Evolutionary conservation across 1,284 basidiomycete species (phyloP), one percentile per base, ranked within the genome.

Genomic region (Pseudozyma pruni): DNA sequence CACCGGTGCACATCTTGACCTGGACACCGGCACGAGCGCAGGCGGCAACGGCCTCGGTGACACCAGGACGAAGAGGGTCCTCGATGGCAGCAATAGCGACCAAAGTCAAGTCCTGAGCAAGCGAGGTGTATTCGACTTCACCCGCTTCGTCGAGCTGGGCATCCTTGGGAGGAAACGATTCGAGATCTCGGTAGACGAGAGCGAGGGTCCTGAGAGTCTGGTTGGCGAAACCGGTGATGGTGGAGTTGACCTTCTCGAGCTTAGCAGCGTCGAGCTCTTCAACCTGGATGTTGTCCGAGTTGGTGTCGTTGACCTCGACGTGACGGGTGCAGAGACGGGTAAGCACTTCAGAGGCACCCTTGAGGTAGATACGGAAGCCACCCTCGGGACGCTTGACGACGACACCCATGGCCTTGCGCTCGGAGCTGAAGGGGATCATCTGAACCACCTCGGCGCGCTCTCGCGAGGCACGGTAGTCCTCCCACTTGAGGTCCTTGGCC

Each of bases 1-100:
- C 95, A 80, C 94, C 95, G 0, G 95, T 98, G 83, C 93, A 96
- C 94, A 98, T 98, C 86, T 97, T 98, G 85, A 98, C 90, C 27
- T 88, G 87, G n/a, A 98, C 94, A 73, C 94, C 94, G 35, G 96
- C 95, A 53, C 86, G 87, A 75, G 89, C 88, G 82, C 94, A 97
- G 68, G 91, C 89, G 46, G 87, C 86, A 23, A 98, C 95, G 23
- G 94, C 93, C 13, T 94, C 88, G 8, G 88, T 87, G 17, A 98
- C 94, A 81, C 94, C 93, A 1, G 88, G 87, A 37, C 95, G 91
- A 6, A 98, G 87, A 32, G 95, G 95, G 81, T 98, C 96, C 82
- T 98, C 94, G 80, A 98, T 96, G 80, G 93, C 95, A 67, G 89
- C 89, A 72, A 98, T 90, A 40, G 88, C 90, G 58, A 98, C 89